Conservation (phyloP, 345 rosid species). For the Gynandropsis gynandra region DNA sequence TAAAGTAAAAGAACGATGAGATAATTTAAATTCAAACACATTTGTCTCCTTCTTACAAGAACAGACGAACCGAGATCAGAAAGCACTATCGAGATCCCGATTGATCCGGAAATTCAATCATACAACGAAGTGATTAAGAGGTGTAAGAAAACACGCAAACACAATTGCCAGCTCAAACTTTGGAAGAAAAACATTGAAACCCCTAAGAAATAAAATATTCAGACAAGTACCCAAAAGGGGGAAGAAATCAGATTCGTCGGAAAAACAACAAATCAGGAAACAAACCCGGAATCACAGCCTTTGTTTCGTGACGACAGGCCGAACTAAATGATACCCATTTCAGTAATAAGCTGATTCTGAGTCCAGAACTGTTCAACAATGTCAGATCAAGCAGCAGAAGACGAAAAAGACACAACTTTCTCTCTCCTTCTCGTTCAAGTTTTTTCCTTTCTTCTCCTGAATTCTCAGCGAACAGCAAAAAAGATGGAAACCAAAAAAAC, state of each 20-base stretch:
- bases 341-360: conserved; percentile 24
- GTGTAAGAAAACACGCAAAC: neutral
- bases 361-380: conserved; percentile 17
- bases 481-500: too few relatives aligned
- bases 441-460: neutral
- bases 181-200: neutral
- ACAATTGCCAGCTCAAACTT: conserved; percentile 1
- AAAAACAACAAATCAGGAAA: neutral
- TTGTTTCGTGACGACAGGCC: neutral
- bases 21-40: conserved; percentile 15
- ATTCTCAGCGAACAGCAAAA: too few relatives aligned
- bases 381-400: conserved; percentile 19
- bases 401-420: conserved; percentile 13
- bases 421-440: neutral
- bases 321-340: conserved; percentile 9
- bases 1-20: neutral
- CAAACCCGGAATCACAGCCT: neutral
- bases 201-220: neutral
- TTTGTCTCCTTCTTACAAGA: conserved; percentile 14
- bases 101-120: conserved; percentile 6
- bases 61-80: neutral
- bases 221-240: conserved; percentile 7
- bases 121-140: neutral
- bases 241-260: conserved; percentile 14
- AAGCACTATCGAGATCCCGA: conserved; percentile 11